Base-by-base conservation (phyloP, 2,329 filamentous ascomycete species). In the Microcyclospora pomicola region DNA sequence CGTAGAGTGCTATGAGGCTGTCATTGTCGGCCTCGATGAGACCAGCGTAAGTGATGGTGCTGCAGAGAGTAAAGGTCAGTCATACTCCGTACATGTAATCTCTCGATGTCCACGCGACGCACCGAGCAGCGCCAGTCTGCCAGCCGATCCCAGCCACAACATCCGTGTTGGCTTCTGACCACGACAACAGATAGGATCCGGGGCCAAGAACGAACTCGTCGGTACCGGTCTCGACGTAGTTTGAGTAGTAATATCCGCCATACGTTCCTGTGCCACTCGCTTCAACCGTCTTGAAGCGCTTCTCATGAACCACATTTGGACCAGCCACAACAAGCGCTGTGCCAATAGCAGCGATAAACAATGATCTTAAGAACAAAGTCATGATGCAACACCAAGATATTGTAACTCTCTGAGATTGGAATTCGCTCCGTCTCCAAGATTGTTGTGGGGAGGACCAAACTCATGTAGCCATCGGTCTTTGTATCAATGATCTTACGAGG, bases 1-100 rank as follows among this genome's bases (percentile, higher is more conserved):
- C 71, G 49, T 76, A 76, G 5, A 75, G 55, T 9, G 70, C 58
- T 12, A 77, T 61, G 52, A 74, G 74, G 27, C 51, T 52, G 59
- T 72, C 32, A 31, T 44, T 42, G 16, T 38, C 31, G 19, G 46
- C 34, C 9, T 40, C 36, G 43, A 42, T 44, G 19, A 39, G 19
- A 11, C 43, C 46, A 9, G 37, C 35, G 42, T 45, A 52, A 6
- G 36, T 46, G 42, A 52, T 49, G 28, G 40, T 38, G n/a, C 48
- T 45, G 37, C 19, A 24, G 19, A 24, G 19, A 24, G 19, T 7
- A 7, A 4, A 24, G n/a, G 19, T 24, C 19, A 24, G 19, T 24
- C 19, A 12, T 13, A 11, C 14, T 12, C 24, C 12, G 28, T 14
- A 35, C 33, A 11, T 10, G 27, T 15, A 24, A 31, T 12, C 6